A percentile compares a stretch with the other conserved stretches of the same genome.
Evolutionary conservation across 2,329 filamentous ascomycete species (phyloP).

Genomic region (Sporothrix brunneoviolacea): DNA sequence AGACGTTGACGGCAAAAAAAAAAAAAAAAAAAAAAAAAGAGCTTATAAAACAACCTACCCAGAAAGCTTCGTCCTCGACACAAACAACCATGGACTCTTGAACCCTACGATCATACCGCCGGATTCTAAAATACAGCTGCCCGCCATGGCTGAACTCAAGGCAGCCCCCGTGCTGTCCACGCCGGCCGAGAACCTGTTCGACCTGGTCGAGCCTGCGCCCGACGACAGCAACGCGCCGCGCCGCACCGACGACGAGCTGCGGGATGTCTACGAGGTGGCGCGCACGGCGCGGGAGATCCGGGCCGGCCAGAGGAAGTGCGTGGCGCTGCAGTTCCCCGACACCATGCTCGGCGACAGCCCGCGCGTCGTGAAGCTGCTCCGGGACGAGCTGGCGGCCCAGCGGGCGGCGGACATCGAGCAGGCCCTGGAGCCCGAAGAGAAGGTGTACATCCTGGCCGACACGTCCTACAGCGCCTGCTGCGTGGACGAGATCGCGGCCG

Average conservation of each 20-base stretch:
- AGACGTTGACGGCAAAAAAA: neutral
- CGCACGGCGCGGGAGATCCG: conserved; percentile 71
- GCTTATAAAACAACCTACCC: conserved; percentile 5
- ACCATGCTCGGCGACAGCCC: conserved; percentile 83
- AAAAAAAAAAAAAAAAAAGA: conserved; percentile 6
- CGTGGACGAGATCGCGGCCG: conserved; percentile 92
- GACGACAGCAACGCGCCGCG: conserved; percentile 24
- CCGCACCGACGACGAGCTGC: conserved; percentile 60
- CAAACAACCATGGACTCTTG: neutral
- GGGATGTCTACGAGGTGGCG: conserved; percentile 74
- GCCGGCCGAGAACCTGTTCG: conserved; percentile 53
- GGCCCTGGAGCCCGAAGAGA: conserved; percentile 17
- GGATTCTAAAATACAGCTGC: too few species aligned
- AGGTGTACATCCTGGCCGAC: conserved; percentile 81
- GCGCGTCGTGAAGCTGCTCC: conserved; percentile 63
- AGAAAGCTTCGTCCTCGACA: too few species aligned
- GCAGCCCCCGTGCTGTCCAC: conserved; percentile 57
- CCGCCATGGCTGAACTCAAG: conserved; percentile 44
- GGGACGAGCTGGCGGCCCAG: conserved; percentile 25
- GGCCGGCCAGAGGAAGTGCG: conserved; percentile 62
- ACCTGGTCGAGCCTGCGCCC: conserved; percentile 37
- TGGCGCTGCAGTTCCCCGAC: conserved; percentile 95
- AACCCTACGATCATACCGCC: too few species aligned
- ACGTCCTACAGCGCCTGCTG: conserved; percentile 97
- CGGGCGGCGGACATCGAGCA: conserved; percentile 3